Evolutionary conservation across 192 early-diverging fungal species (phyloP).

Genomic region (Backusella liffmaniae): DNA sequence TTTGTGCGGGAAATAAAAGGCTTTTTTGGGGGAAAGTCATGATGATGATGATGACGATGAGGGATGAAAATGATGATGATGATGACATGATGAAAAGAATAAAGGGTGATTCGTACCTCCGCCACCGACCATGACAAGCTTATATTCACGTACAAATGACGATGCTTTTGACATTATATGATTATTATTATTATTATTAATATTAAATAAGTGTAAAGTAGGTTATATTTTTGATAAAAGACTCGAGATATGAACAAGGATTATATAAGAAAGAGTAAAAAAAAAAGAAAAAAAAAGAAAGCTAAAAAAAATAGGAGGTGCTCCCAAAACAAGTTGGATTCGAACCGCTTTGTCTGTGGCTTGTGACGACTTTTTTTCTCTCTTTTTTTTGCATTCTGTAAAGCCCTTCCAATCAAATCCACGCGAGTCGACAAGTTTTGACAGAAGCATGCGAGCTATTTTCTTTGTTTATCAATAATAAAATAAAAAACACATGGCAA

Average conservation of each 20-base stretch:
- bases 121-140: conserved; percentile 81
- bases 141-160: conserved; percentile 56
- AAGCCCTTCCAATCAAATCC: background rate
- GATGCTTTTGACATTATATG: conserved; percentile 37
- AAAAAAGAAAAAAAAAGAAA: background rate
- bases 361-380: background rate
- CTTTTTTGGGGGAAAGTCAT: background rate
- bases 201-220: background rate
- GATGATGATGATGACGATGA: background rate
- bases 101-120: conserved; percentile 54
- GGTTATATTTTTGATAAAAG: background rate
- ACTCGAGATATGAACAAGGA: background rate
- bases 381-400: background rate
- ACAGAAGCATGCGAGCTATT: background rate
- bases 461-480: background rate
- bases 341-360: background rate
- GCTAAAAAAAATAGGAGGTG: background rate
- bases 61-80: background rate
- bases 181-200: background rate
- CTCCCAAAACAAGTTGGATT: background rate
- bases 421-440: background rate
- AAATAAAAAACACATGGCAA: background rate
- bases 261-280: background rate
- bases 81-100: background rate
- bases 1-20: background rate